Percentiles rank a stretch among this genome's conserved stretches.
These are phyloP conservation scores for Exophiala sideris DNA, from an alignment of 2,329 filamentous ascomycete species.

Conservation along the genomic window DNA sequence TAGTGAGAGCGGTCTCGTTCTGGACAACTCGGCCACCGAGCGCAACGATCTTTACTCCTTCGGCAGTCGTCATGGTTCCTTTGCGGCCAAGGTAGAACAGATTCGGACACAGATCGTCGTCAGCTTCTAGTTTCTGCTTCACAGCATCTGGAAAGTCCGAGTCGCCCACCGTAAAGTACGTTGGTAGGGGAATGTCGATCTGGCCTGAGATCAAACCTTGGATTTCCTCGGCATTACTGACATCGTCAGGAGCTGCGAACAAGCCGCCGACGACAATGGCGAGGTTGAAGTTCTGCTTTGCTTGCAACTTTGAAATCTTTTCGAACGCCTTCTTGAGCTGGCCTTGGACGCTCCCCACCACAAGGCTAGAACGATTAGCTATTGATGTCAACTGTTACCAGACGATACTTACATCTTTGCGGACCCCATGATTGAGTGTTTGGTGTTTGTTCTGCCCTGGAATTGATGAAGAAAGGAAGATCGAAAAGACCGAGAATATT, in stretches of 20 bases:
- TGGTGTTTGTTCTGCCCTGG: neutral
- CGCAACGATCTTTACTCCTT: slow-evolving; percentile 82
- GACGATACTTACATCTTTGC: slow-evolving; percentile 19
- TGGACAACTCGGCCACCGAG: slow-evolving; percentile 67
- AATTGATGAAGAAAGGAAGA: neutral
- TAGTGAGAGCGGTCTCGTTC: slow-evolving; percentile 59
- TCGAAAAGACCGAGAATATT: neutral
- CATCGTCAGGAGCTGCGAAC: slow-evolving; percentile 56
- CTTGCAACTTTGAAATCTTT: slow-evolving; percentile 75
- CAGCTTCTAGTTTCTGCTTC: slow-evolving; percentile 68
- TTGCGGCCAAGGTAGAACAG: slow-evolving; percentile 86
- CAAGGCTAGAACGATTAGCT: slow-evolving; percentile 48
- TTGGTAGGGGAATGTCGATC: slow-evolving; percentile 72
- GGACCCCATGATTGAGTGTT: slow-evolving; percentile 3
- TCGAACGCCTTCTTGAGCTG: slow-evolving; percentile 70
- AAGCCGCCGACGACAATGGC: slow-evolving; percentile 81
- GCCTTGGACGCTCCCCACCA: slow-evolving; percentile 79
- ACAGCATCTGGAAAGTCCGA: slow-evolving; percentile 68
- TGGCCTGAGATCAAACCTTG: slow-evolving; percentile 67
- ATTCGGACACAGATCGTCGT: slow-evolving; percentile 79
- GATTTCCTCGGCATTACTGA: slow-evolving; percentile 51
- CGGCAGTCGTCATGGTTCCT: slow-evolving; percentile 81
- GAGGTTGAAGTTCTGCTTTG: slow-evolving; percentile 84
- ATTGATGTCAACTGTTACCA: neutral
- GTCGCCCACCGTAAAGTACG: slow-evolving; percentile 83